These are phyloP conservation scores for Noccaea bulbosa DNA, from an alignment of 345 rosid species.

Conservation along the genomic window DNA sequence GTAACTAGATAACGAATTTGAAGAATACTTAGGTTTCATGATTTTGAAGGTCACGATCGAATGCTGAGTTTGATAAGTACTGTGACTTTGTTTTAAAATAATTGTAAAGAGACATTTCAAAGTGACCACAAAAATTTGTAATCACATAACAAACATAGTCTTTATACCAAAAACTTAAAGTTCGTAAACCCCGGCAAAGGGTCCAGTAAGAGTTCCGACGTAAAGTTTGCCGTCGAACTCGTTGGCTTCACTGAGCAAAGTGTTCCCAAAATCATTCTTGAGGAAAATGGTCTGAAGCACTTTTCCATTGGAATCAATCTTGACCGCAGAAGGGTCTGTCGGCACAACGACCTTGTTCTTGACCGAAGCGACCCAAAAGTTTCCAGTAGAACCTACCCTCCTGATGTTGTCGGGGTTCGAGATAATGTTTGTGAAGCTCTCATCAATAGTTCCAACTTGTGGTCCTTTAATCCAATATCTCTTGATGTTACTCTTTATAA, in stretches of 20 bases:
- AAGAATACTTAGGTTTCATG: too few species aligned
- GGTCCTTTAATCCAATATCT: constrained; percentile 45
- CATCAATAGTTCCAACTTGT: constrained; percentile 36
- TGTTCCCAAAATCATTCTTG: constrained; percentile 39
- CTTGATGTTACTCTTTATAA: constrained; percentile 43
- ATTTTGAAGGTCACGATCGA: too few species aligned
- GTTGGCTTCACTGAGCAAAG: constrained; percentile 44
- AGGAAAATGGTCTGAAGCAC: constrained; percentile 38
- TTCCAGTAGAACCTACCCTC: constrained; percentile 36
- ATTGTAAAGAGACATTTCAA: not conserved
- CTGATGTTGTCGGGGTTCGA: constrained; percentile 45
- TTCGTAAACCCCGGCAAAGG: constrained; percentile 38
- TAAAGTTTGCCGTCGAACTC: constrained; percentile 37
- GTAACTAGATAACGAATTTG: too few species aligned
- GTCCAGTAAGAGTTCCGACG: constrained; percentile 40
- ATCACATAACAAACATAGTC: constrained; percentile 1
- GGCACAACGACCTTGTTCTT: constrained; percentile 32
- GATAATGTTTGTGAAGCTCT: constrained; percentile 26
- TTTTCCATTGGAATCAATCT: constrained; percentile 36
- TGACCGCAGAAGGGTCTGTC: constrained; percentile 38
- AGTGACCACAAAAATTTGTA: not conserved
- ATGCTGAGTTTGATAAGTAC: not conserved
- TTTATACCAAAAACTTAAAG: constrained; percentile 17
- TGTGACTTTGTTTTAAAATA: not conserved
- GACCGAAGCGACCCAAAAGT: constrained; percentile 46